Evolutionary conservation across 768 basidiomycete genomes (phyloP), one percentile per base, ranked within the genome.

Genomic region (Boletus tomentosulus): DNA sequence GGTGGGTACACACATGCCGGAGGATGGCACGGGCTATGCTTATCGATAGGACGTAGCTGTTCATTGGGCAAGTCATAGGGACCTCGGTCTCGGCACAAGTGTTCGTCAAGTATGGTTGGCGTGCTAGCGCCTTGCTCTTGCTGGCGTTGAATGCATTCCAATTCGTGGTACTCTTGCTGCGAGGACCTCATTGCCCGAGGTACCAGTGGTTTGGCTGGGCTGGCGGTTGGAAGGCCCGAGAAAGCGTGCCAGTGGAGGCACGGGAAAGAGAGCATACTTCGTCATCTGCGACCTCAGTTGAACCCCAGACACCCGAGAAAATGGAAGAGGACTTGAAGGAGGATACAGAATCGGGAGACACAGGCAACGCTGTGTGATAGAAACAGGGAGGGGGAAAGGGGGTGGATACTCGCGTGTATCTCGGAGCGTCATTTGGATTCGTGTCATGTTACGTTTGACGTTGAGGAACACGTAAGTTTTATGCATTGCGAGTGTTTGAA

Each of bases 21-120:
- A 38, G 38, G 38, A 19, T 19, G 42, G 12, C 39, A 22, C 12
- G 24, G 24, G 42, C 4, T 43, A 16, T 37, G 6, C 25, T 24
- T 15, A 27, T 43, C 42, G 19, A 19, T 19, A 6, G 1, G 6
- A 12, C 28, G 24, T 49, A 76, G 71, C 58, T 87, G 31, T 90
- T 90, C 68, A 76, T 88, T 22, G 91, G 91, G 0, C 89, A 92
- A 73, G 86, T 91, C 11, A 84, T 87, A 70, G 91, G 91, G 16
- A 91, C 89, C 0, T 77, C 86, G 0, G 84, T 85, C 0, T 85
- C 88, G 31, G 86, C 88, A 0, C 67, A 79, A 33, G 78, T 92
- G 2, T 93, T 89, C 70, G 76, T 85, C 27, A 59, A 72, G 13
- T 72, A 80, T 58, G 91, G 91, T 16, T 92, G 88, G 88, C 76